A percentile compares a stretch with the other conserved stretches of the same genome.
Evolutionary conservation across 2,329 filamentous ascomycete species (phyloP).

Genomic region (Phialophora chinensis): DNA sequence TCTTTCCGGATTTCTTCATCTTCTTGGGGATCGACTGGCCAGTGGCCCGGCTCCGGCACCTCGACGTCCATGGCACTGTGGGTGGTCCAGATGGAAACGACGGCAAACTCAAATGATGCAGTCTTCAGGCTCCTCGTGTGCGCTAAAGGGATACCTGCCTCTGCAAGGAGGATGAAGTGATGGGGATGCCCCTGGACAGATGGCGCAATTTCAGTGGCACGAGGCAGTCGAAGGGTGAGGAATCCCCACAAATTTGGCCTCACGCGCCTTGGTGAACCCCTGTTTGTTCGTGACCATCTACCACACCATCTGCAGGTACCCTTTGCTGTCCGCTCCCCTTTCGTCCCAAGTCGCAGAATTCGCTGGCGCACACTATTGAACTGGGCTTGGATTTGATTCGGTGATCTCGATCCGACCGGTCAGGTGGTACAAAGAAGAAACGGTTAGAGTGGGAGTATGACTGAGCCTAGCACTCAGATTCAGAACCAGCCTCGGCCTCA

Average conservation of each 20-base stretch:
- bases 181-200: slow-evolving; percentile 24
- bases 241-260: slow-evolving; percentile 3
- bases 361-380: slow-evolving; percentile 21
- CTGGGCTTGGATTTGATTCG: slow-evolving; percentile 18
- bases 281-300: slow-evolving; percentile 12
- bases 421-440: slow-evolving; percentile 22
- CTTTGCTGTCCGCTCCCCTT: slow-evolving; percentile 19
- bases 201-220: slow-evolving; percentile 21
- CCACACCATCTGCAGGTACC: slow-evolving; percentile 29
- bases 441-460: slow-evolving; percentile 27
- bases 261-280: background rate
- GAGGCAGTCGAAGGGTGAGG: background rate
- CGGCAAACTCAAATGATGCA: background rate
- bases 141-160: background rate
- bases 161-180: slow-evolving; percentile 10
- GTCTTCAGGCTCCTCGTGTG: background rate
- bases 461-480: slow-evolving; percentile 25
- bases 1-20: slow-evolving; percentile 64
- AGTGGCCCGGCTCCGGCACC: slow-evolving; percentile 61
- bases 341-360: slow-evolving; percentile 29
- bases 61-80: slow-evolving; percentile 17
- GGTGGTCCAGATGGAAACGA: background rate
- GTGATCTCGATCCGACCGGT: slow-evolving; percentile 21
- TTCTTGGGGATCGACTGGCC: slow-evolving; percentile 70
- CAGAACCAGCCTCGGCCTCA: slow-evolving; percentile 16